Conservation (phyloP, 768 basidiomycete species). For the Thelephora ganbajun region DNA sequence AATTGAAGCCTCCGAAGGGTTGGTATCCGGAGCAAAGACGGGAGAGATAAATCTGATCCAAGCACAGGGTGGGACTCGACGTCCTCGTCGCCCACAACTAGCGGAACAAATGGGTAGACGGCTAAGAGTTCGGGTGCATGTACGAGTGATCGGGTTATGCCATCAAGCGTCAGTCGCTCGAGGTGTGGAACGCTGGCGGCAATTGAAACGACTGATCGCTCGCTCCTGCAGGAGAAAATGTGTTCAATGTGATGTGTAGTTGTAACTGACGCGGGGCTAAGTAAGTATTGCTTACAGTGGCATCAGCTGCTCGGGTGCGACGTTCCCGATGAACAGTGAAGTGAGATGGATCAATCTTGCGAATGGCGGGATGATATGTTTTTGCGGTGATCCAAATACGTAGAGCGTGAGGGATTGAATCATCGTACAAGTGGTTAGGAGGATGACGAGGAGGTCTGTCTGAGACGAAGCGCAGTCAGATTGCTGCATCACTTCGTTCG, state of each 20-base stretch:
- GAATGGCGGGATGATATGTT: slow-evolving; percentile 36
- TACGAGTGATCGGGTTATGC: slow-evolving; percentile 51
- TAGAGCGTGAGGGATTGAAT: slow-evolving; percentile 33
- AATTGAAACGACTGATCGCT: slow-evolving; percentile 55
- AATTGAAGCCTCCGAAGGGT: slow-evolving; percentile 48
- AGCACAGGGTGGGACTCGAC: slow-evolving; percentile 36
- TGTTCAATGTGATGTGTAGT: neutral
- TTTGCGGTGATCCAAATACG: slow-evolving; percentile 34
- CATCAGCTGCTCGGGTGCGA: slow-evolving; percentile 19
- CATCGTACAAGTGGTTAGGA: slow-evolving; percentile 36
- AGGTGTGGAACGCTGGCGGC: slow-evolving; percentile 45
- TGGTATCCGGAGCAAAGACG: slow-evolving; percentile 50
- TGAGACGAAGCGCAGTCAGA: slow-evolving; percentile 14
- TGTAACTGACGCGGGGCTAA: neutral
- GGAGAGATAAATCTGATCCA: slow-evolving; percentile 46
- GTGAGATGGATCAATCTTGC: slow-evolving; percentile 26
- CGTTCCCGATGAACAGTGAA: slow-evolving; percentile 33
- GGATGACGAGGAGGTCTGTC: slow-evolving; percentile 33
- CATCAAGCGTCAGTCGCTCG: slow-evolving; percentile 41
- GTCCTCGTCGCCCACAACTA: slow-evolving; percentile 47
- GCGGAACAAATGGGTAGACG: slow-evolving; percentile 40
- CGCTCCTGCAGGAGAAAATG: slow-evolving; percentile 30
- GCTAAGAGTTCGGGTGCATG: slow-evolving; percentile 48
- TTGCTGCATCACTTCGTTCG: slow-evolving; percentile 12
- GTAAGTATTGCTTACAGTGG: slow-evolving; percentile 21